Evolutionary conservation across 192 early-diverging fungal species (phyloP), one percentile per base, ranked within the genome.

Genomic region (Coemansia sp.): DNA sequence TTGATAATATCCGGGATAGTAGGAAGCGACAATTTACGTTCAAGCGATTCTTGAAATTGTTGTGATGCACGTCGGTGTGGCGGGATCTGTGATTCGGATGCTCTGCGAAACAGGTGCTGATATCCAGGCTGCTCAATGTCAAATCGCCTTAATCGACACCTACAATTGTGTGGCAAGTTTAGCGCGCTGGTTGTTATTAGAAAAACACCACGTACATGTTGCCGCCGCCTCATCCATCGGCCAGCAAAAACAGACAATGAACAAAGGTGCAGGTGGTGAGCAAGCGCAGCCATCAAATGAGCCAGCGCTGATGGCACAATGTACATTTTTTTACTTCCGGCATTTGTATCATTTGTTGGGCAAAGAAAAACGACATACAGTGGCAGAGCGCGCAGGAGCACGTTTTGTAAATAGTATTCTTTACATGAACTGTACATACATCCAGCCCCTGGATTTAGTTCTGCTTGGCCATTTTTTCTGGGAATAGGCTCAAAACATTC

Each of bases 1-100:
- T 64, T 68, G 21, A 61, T 56, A 39, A 71, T 72, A 30, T 78
- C 65, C 7, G 75, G 70, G 35, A 78, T 68, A 21, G 36, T 72
- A 13, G 75, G 75, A 16, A 78, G 59, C 45, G 75, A 78, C 37
- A 78, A 55, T 40, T 78, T 78, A 50, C 75, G 75, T 36, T 78
- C 75, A 9, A 70, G 9, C 36, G 73, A 41, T 47, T 77, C 73
- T 26, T 72, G 69, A 11, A 64, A 46, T 41, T 65, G 60, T 45
- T 63, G 59, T 5, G 64, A 44, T 10, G 61, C 47, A 19, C 53
- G 58, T 28, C 50, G 56, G n/a, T 57, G 54, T 15, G 58, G 69
- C 40, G 61, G 48, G 18, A 78, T 78, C n/a, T 78, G 68, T 18
- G 69, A 68, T 44, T 78, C 75, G 7, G 75, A 78, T 5, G 75